phyloP scores from a whole-genome alignment of 768 basidiomycete genomes.

The Termitomyces sp. region DNA sequence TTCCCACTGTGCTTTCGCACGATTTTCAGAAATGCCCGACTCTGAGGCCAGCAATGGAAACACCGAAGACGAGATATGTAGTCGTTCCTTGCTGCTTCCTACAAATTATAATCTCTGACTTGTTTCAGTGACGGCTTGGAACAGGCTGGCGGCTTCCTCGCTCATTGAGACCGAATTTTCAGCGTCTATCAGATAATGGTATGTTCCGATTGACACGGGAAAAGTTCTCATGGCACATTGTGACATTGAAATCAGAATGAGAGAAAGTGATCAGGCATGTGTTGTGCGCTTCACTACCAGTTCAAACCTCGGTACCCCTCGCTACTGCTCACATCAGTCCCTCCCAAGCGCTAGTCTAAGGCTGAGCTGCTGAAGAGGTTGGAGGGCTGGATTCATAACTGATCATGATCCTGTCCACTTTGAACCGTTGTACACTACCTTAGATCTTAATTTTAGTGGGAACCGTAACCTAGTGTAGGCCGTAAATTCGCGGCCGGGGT shows the following conservation, averaged over 20 bases:
- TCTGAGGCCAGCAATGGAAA: too few species aligned
- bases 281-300: neutral
- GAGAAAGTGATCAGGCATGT: neutral
- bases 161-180: too few species aligned
- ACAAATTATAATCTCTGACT: too few species aligned
- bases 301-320: neutral
- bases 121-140: too few species aligned
- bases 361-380: neutral
- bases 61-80: too few species aligned
- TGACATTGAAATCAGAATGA: neutral
- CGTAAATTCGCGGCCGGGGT: neutral
- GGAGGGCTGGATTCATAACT: neutral
- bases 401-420: neutral
- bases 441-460: neutral
- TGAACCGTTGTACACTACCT: neutral
- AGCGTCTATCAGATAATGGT: neutral
- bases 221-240: neutral
- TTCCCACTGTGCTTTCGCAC: too few species aligned
- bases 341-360: neutral
- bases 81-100: too few species aligned
- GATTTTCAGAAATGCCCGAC: too few species aligned
- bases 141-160: too few species aligned
- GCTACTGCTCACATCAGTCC: neutral
- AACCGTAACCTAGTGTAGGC: neutral
- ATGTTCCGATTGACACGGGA: neutral